Conservation (phyloP, 257 asterid species). For the Ajuga chamaepitys region DNA sequence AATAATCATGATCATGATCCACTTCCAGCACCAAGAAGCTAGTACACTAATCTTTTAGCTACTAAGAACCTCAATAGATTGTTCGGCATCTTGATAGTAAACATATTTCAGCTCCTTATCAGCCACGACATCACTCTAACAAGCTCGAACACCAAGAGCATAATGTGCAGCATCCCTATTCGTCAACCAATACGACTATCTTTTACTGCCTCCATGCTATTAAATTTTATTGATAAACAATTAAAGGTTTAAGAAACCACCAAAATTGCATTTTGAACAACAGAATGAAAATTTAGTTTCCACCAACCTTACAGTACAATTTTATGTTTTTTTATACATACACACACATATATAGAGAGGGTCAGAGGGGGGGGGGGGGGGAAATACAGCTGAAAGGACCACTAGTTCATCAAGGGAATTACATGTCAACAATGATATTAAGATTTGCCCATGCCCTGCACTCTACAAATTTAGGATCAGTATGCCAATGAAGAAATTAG, state of each 20-base stretch:
- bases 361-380: too few relatives aligned
- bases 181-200: slow-evolving; percentile 10
- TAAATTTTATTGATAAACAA: not conserved
- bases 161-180: slow-evolving; percentile 54
- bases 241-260: not conserved
- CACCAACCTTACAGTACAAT: slow-evolving; percentile 60
- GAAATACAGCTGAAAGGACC: too few relatives aligned
- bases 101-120: slow-evolving; percentile 86
- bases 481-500: slow-evolving; percentile 14
- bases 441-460: slow-evolving; percentile 99
- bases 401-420: too few relatives aligned
- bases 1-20: too few relatives aligned
- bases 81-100: slow-evolving; percentile 80
- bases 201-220: not conserved
- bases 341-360: too few relatives aligned
- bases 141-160: slow-evolving; percentile 57
- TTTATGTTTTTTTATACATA: too few relatives aligned
- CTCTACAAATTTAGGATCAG: slow-evolving; percentile 50
- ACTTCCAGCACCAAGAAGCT: not conserved
- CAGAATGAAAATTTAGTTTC: too few relatives aligned
- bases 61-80: slow-evolving; percentile 50
- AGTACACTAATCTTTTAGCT: not conserved
- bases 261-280: not conserved
- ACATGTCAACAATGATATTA: too few relatives aligned
- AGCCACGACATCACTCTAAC: slow-evolving; percentile 64